Conservation (phyloP, 108 stramenopile genomes). For the Aurantiochytrium sp. region DNA sequence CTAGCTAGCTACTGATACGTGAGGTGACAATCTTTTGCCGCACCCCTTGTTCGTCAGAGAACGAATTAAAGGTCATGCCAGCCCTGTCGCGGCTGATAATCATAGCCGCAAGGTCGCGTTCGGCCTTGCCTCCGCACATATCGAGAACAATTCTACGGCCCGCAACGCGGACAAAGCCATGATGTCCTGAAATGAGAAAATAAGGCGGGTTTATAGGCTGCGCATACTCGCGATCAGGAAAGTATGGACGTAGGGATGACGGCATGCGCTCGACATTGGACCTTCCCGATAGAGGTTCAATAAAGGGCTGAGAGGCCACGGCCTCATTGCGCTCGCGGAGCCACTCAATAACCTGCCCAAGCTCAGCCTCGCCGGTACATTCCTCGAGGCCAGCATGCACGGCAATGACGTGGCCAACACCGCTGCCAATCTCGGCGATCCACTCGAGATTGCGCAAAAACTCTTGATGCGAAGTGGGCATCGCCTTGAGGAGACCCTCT, state of each 20-base stretch:
- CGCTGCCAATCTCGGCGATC: background rate
- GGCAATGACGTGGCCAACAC: background rate
- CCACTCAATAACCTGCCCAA: background rate
- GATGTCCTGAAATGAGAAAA: background rate
- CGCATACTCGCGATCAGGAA: background rate
- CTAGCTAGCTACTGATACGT: background rate
- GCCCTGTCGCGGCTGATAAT: background rate
- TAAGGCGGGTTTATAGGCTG: background rate
- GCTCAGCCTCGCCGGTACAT: background rate
- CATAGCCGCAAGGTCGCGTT: background rate
- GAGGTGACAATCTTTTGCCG: background rate
- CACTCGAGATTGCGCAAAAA: background rate
- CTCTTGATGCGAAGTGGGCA: background rate
- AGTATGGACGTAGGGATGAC: background rate
- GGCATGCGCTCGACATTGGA: slow-evolving; percentile 12
- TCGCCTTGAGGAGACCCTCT: background rate
- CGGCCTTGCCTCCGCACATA: background rate
- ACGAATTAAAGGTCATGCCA: background rate
- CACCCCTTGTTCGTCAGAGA: background rate
- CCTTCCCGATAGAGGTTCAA: background rate
- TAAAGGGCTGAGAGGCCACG: background rate
- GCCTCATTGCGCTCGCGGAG: background rate
- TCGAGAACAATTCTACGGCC: background rate
- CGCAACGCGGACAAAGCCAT: background rate
- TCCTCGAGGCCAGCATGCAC: slow-evolving; percentile 11